Conservation (phyloP, 768 basidiomycete species). For the Holtermannia corniformis region DNA sequence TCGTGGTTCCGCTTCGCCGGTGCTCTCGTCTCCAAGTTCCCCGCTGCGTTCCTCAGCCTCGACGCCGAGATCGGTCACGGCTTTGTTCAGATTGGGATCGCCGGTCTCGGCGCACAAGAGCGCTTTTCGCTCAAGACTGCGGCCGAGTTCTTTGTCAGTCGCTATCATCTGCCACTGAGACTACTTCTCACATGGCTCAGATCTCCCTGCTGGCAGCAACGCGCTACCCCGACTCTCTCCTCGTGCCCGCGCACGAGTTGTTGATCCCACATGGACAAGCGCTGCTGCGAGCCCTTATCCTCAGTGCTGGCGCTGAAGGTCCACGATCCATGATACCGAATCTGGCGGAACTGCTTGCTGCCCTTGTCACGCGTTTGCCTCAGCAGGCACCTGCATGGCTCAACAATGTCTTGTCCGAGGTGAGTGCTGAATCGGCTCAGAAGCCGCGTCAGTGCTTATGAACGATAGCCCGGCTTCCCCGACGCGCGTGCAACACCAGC, state of each 20-base stretch:
- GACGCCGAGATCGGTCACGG: constrained; percentile 57
- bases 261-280: constrained; percentile 45
- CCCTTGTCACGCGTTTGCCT: constrained; percentile 53
- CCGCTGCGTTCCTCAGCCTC: constrained; percentile 39
- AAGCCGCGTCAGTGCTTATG: not conserved
- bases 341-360: constrained; percentile 69
- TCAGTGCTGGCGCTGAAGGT: constrained; percentile 72
- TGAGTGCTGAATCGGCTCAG: constrained; percentile 11
- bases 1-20: constrained; percentile 79
- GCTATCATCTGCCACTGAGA: constrained; percentile 42
- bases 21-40: constrained; percentile 42
- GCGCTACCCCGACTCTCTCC: constrained; percentile 48
- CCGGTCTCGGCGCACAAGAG: constrained; percentile 63
- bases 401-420: constrained; percentile 52
- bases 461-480: constrained; percentile 49
- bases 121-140: constrained; percentile 75
- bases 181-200: constrained; percentile 57
- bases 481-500: constrained; percentile 62
- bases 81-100: constrained; percentile 60
- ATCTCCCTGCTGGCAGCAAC: constrained; percentile 51
- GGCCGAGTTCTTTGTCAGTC: constrained; percentile 67
- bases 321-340: constrained; percentile 76
- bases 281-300: constrained; percentile 61
- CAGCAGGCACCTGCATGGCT: constrained; percentile 60
- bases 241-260: constrained; percentile 46